Conservation (phyloP, 345 rosid genomes). For the Eutrema japonicum region DNA sequence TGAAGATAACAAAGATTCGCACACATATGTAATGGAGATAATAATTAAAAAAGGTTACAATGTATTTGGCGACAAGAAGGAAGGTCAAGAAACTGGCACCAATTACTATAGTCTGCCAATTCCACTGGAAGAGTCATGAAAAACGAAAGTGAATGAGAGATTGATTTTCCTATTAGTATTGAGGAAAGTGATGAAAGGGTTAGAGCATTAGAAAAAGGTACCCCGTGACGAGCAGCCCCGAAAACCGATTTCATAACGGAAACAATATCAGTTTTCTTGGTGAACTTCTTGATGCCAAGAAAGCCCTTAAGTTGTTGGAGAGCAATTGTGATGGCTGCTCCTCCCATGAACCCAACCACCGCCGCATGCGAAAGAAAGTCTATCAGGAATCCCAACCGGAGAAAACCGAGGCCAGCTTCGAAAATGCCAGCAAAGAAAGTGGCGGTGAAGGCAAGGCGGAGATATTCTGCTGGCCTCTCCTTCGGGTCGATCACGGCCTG, state of each 20-base stretch:
- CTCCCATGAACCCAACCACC: conserved; percentile 94
- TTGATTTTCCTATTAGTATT: background rate
- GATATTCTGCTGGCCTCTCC: conserved; percentile 53
- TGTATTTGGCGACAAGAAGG: conserved; percentile 68
- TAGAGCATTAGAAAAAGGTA: conserved; percentile 7
- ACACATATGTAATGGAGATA: background rate
- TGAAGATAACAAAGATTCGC: conserved; percentile 12
- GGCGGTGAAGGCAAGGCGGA: conserved; percentile 80
- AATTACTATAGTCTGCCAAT: conserved; percentile 87
- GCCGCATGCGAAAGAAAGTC: conserved; percentile 97
- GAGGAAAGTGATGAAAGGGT: background rate
- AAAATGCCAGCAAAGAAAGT: conserved; percentile 94
- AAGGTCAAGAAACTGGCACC: conserved; percentile 73
- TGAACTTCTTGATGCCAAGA: conserved; percentile 73
- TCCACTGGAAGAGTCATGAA: conserved; percentile 67
- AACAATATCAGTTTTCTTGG: conserved; percentile 72
- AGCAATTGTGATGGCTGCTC: conserved; percentile 90
- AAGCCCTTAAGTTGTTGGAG: conserved; percentile 95
- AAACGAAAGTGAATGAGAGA: background rate
- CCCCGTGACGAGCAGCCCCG: conserved; percentile 38
- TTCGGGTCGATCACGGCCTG: conserved; percentile 65
- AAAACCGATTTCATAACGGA: conserved; percentile 48
- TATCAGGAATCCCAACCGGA: conserved; percentile 88
- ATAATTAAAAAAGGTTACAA: conserved; percentile 49
- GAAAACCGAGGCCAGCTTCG: conserved; percentile 66